Base-by-base conservation (phyloP, 768 basidiomycete species). In the Inosperma sp. region DNA sequence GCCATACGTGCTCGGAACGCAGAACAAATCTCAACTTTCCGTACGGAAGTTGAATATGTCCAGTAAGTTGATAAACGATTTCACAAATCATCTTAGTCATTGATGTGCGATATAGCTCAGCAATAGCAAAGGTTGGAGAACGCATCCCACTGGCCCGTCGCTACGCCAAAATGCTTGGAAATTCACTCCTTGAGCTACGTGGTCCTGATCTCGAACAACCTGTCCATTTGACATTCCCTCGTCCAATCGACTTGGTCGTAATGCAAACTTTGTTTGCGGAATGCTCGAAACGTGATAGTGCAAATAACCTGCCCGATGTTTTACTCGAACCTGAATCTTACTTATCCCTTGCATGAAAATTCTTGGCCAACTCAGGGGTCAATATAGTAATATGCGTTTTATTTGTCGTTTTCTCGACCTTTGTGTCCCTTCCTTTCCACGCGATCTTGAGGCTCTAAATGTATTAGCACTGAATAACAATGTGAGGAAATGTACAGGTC, bases 31-130 rank as follows among this genome's bases (percentile, higher is more conserved):
- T 59, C 74, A 2, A 81, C 77, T 10, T 62, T 88, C 7, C 78
- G 76, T 16, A 68, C 72, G 9, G 88, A 90, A 63, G 68, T 88
- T 23, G 80, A 81, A 48, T 86, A 84, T 59, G 73, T 88, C n/a
- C 73, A 78, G 84, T 85, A 42, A 42, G 81, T 70, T 13, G 21
- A 39, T 47, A n/a, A 7, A 19, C 41, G 31, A 49, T 45, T 43
- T 31, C 17, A 31, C 12, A 17, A 22, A 49, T 43, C 17, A 34
- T 29, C 19, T 36, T 30, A 41, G 26, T 26, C 40, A 2, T 35
- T 48, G 22, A 46, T 13, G 48, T 33, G 10, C 5, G 36, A 40
- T 41, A 27, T 49, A 86, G 85, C 27, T 69, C 71, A 29, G 82
- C 84, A 2, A 74, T 88, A 19, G 65, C 68, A 9, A 81, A 79